A percentile compares a stretch with the other conserved stretches of the same genome.
Conservation (phyloP, 352 stramenopile species). For the Globisporangium spinosum region DNA sequence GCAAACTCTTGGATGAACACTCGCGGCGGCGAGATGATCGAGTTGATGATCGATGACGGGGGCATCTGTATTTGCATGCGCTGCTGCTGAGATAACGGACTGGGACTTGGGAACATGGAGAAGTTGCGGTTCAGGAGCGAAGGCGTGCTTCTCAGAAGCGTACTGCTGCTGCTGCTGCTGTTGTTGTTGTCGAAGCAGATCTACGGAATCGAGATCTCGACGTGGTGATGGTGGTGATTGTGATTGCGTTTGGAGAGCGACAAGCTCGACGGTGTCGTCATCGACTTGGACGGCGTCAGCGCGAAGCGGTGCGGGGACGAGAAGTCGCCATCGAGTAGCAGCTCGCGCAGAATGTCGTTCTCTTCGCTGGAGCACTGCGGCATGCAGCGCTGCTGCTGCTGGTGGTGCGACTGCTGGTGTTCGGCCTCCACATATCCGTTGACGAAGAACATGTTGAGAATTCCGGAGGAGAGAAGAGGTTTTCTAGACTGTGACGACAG, state of each 20-base stretch:
- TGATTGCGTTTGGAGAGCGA: slow-evolving; percentile 39
- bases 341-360: slow-evolving; percentile 70
- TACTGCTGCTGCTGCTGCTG: slow-evolving; percentile 25
- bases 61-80: slow-evolving; percentile 5
- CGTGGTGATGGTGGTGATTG: slow-evolving; percentile 46
- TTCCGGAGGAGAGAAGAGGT: background rate
- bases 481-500: slow-evolving; percentile 14
- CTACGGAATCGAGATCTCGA: slow-evolving; percentile 67
- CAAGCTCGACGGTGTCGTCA: slow-evolving; percentile 18
- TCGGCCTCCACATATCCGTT: slow-evolving; percentile 67
- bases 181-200: slow-evolving; percentile 66
- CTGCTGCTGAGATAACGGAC: slow-evolving; percentile 32
- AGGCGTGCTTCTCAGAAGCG: slow-evolving; percentile 51
- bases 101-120: slow-evolving; percentile 34
- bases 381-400: slow-evolving; percentile 30
- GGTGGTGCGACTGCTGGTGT: slow-evolving; percentile 7
- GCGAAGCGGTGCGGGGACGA: slow-evolving; percentile 53
- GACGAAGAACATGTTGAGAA: slow-evolving; percentile 59
- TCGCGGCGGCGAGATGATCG: slow-evolving; percentile 67
- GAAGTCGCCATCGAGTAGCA: slow-evolving; percentile 69
- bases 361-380: slow-evolving; percentile 48
- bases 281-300: slow-evolving; percentile 42
- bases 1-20: slow-evolving; percentile 80
- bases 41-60: slow-evolving; percentile 53
- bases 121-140: slow-evolving; percentile 45